A percentile compares a stretch with the other conserved stretches of the same genome.
Conservation (phyloP, 2,329 filamentous ascomycete species). For the Colletotrichum lini region DNA sequence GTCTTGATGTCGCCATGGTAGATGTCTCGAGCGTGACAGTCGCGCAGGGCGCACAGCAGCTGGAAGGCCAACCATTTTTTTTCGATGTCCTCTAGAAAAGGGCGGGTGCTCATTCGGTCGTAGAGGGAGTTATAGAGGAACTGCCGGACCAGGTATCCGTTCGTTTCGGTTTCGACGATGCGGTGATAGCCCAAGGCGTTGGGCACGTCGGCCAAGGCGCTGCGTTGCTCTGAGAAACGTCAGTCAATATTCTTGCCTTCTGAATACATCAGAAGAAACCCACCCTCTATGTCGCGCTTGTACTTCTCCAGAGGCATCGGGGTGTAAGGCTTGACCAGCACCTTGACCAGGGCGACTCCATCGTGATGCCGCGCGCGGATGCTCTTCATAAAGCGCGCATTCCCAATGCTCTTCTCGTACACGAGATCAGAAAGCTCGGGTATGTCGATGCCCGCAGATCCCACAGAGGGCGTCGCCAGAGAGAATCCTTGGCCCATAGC, state of each 20-base stretch:
- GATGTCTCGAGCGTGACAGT: conserved; percentile 89
- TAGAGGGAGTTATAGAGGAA: conserved; percentile 97
- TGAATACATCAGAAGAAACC: not conserved
- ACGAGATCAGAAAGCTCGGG: conserved; percentile 91
- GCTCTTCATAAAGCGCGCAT: conserved; percentile 95
- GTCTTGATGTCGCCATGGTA: conserved; percentile 99
- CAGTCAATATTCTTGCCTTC: conserved; percentile 8
- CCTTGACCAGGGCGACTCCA: conserved; percentile 93
- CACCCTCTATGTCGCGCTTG: conserved; percentile 81
- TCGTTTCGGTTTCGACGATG: conserved; percentile 90
- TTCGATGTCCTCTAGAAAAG: conserved; percentile 96
- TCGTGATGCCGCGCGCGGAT: conserved; percentile 91
- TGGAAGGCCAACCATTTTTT: conserved; percentile 99
- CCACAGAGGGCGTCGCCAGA: conserved; percentile 89
- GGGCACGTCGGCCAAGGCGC: conserved; percentile 83
- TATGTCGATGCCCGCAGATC: conserved; percentile 93
- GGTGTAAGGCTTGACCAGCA: conserved; percentile 92
- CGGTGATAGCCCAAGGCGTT: conserved; percentile 94
- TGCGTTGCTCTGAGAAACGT: conserved; percentile 77
- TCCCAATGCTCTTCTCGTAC: conserved; percentile 93
- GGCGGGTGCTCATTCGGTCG: conserved; percentile 95
- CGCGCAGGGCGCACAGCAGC: conserved; percentile 89
- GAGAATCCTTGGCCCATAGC: conserved; percentile 98
- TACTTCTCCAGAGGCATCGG: conserved; percentile 86
- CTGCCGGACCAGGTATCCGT: conserved; percentile 93